A percentile compares a stretch with the other conserved stretches of the same genome.
phyloP scores from a whole-genome alignment of 306 rosid genomes.

The Vachellia collinsii region DNA sequence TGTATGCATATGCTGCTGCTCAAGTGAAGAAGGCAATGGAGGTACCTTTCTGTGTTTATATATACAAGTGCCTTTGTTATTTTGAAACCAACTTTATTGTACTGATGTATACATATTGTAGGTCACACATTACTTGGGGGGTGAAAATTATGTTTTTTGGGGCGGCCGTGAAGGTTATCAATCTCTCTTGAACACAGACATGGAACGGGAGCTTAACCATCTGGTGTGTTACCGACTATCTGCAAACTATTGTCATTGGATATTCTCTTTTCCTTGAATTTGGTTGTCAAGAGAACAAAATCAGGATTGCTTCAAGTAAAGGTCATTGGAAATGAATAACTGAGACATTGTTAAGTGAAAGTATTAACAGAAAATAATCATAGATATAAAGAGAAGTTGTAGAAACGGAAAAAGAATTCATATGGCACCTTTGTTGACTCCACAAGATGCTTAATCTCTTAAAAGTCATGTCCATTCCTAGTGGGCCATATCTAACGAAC shows the following conservation, averaged over 20 bases:
- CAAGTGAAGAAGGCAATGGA: conserved; percentile 99
- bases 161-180: conserved; percentile 99
- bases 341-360: conserved; percentile 3
- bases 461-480: neutral
- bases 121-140: conserved; percentile 94
- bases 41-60: conserved; percentile 49
- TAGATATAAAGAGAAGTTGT: neutral
- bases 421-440: neutral
- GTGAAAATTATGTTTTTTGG: conserved; percentile 97
- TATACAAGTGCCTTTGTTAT: neutral
- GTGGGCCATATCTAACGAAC: neutral
- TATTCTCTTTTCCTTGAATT: neutral
- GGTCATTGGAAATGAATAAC: conserved; percentile 31
- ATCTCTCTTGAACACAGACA: conserved; percentile 89
- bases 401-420: neutral
- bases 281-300: neutral
- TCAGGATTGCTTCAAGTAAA: neutral
- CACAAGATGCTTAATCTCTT: neutral
- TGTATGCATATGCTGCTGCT: conserved; percentile 92
- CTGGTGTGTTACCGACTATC: conserved; percentile 53
- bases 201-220: conserved; percentile 95
- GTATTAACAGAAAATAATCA: neutral
- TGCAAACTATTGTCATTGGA: neutral
- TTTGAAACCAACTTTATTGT: conserved; percentile 23
- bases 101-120: conserved; percentile 41